A percentile compares a stretch with the other conserved stretches of the same genome.
phyloP scores from a whole-genome alignment of 75 land plant genomes.

The Sequoia sempervirens region DNA sequence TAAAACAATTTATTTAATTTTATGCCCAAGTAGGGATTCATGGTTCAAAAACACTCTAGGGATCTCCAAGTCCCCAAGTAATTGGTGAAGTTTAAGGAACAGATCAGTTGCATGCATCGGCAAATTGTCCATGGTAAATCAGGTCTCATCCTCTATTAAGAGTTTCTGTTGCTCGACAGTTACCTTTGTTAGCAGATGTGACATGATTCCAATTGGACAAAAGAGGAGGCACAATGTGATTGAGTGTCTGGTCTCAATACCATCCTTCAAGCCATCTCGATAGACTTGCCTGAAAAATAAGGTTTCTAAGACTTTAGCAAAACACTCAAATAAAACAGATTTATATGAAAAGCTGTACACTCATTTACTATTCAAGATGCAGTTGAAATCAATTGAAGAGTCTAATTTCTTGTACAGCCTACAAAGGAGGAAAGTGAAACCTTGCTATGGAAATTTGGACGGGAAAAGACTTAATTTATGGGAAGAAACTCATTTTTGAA shows the following conservation, averaged over 20 bases:
- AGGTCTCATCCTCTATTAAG: slow-evolving; percentile 10
- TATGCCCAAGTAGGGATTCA: background rate
- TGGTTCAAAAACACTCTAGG: background rate
- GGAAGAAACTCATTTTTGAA: background rate
- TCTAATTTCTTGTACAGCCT: background rate
- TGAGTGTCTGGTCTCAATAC: slow-evolving; percentile 90
- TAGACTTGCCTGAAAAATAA: slow-evolving; percentile 67
- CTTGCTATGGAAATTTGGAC: background rate
- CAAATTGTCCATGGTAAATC: background rate
- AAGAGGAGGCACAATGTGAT: slow-evolving; percentile 79
- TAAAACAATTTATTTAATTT: background rate
- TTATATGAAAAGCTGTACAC: background rate
- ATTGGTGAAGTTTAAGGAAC: background rate
- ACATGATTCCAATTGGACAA: slow-evolving; percentile 83
- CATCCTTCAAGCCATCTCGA: slow-evolving; percentile 71
- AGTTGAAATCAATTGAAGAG: background rate
- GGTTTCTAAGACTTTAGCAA: background rate
- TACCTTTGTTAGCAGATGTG: slow-evolving; percentile 79
- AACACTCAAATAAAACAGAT: background rate
- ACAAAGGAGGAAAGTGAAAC: slow-evolving; percentile 10
- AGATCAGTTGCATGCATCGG: slow-evolving; percentile 1
- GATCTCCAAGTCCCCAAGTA: background rate
- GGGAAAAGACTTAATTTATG: background rate
- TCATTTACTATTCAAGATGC: background rate
- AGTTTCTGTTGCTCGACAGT: slow-evolving; percentile 13